Evolutionary conservation across 2,329 filamentous ascomycete species (phyloP).

Genomic region (Monosporascus cannonballus): DNA sequence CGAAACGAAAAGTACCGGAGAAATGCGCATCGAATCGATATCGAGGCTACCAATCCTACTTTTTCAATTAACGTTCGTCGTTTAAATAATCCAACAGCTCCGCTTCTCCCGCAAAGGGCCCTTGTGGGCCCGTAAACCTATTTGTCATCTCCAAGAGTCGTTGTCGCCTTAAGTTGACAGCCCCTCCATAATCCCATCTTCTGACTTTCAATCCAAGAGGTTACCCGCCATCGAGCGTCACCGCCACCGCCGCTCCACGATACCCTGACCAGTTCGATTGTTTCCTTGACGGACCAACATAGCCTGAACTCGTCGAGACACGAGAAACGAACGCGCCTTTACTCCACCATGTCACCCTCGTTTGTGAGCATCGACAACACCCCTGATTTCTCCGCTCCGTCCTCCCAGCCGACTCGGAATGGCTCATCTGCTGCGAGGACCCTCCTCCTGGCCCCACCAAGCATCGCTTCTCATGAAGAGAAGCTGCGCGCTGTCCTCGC

Average conservation of each 20-base stretch:
- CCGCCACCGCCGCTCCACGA: conserved; percentile 10
- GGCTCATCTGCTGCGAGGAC: conserved; percentile 43
- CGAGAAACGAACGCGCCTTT: too few species aligned
- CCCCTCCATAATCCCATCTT: conserved; percentile 2
- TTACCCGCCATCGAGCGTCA: conserved; percentile 1
- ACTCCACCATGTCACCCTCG: conserved; percentile 41
- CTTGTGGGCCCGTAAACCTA: not conserved
- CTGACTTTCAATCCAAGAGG: not conserved
- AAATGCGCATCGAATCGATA: conserved; percentile 7
- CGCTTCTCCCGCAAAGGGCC: conserved; percentile 1
- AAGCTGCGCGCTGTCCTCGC: conserved; percentile 66
- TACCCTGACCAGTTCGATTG: too few species aligned
- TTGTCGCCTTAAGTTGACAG: not conserved
- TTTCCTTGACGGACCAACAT: too few species aligned
- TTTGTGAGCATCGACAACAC: conserved; percentile 34
- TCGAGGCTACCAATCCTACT: conserved; percentile 10
- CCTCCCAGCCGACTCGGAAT: conserved; percentile 13
- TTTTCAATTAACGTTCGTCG: conserved; percentile 1
- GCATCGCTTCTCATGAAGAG: conserved; percentile 78
- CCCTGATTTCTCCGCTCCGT: conserved; percentile 16
- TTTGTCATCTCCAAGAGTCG: not conserved
- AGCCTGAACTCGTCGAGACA: too few species aligned
- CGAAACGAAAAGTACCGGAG: conserved; percentile 6
- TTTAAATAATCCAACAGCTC: conserved; percentile 17
- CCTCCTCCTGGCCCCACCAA: conserved; percentile 84